Evolutionary conservation across 768 basidiomycete species (phyloP).

Genomic region (Xerocomellus chrysenteron): DNA sequence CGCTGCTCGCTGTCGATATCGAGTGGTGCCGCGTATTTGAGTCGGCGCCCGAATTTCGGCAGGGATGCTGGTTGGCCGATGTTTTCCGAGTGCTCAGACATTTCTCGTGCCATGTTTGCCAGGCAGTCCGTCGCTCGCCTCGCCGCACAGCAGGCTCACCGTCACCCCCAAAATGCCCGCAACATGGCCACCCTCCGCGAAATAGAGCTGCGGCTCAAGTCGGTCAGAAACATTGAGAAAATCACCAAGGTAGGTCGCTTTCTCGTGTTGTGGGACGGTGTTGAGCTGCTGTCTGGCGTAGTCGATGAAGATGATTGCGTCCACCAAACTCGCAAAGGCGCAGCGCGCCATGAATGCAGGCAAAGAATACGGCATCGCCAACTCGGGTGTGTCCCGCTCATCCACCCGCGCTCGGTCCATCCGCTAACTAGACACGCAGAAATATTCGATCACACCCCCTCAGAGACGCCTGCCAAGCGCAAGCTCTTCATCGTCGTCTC

Average conservation of each 20-base stretch:
- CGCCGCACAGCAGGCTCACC: conserved; percentile 37
- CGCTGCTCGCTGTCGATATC: conserved; percentile 7
- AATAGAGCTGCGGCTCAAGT: conserved; percentile 94
- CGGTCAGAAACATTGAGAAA: conserved; percentile 98
- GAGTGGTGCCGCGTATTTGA: conserved; percentile 27
- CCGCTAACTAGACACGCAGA: conserved; percentile 46
- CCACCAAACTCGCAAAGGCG: conserved; percentile 93
- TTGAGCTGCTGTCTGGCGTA: conserved; percentile 31
- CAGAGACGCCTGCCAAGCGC: conserved; percentile 66
- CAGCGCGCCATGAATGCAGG: conserved; percentile 90
- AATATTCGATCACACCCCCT: conserved; percentile 77
- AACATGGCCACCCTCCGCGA: conserved; percentile 98
- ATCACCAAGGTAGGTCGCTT: conserved; percentile 82
- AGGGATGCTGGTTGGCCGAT: conserved; percentile 31
- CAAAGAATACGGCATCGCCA: conserved; percentile 90
- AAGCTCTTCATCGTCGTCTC: conserved; percentile 94
- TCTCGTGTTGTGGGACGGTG: not conserved
- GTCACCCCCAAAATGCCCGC: conserved; percentile 53
- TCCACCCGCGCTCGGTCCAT: not conserved
- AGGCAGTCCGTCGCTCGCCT: conserved; percentile 48
- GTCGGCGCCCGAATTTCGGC: conserved; percentile 26
- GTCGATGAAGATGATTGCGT: conserved; percentile 99
- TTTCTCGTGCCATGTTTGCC: conserved; percentile 43
- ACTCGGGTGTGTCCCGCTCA: conserved; percentile 58
- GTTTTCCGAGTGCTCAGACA: conserved; percentile 25